Percentiles rank a stretch among this genome's conserved stretches.
Conservation (phyloP, 805 yeast genomes). For the Candida odintsovae region DNA sequence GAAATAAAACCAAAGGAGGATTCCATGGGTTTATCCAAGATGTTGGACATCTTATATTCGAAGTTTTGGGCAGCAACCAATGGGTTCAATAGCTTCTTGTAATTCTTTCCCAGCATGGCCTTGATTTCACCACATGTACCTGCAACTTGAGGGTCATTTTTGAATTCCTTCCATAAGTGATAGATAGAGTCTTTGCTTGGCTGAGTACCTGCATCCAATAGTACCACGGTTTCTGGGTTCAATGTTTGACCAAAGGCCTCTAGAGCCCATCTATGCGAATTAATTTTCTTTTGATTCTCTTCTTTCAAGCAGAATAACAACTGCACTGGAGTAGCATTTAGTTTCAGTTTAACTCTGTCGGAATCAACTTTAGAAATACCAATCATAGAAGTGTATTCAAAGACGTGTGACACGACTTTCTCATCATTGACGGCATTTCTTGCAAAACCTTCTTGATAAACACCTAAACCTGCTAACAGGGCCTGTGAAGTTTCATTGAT, state of each 20-base stretch:
- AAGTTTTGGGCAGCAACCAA: conserved; percentile 94
- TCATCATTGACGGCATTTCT: conserved; percentile 82
- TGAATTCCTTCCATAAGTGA: conserved; percentile 85
- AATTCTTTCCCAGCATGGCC: conserved; percentile 68
- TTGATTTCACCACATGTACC: conserved; percentile 98
- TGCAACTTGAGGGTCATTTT: conserved; percentile 70
- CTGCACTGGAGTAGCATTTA: conserved; percentile 78
- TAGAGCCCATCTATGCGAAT: conserved; percentile 95
- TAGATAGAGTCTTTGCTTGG: conserved; percentile 82
- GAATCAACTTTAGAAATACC: conserved; percentile 68
- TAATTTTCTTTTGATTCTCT: conserved; percentile 81
- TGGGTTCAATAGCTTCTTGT: conserved; percentile 63
- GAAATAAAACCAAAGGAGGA: conserved; percentile 91
- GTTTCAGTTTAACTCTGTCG: conserved; percentile 58
- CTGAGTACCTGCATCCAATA: conserved; percentile 92
- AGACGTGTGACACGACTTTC: conserved; percentile 79
- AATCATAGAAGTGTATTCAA: conserved; percentile 89
- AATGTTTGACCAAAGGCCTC: conserved; percentile 84
- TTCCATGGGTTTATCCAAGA: conserved; percentile 93
- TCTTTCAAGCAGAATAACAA: conserved; percentile 87
- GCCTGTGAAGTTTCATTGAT: conserved; percentile 76
- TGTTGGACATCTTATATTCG: conserved; percentile 93
- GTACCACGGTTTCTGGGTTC: conserved; percentile 75
- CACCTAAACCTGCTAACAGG: conserved; percentile 79
- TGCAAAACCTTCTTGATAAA: conserved; percentile 94